These are phyloP conservation scores for Striga hermonthica DNA, from an alignment of 305 asterid species.

Conservation along the genomic window DNA sequence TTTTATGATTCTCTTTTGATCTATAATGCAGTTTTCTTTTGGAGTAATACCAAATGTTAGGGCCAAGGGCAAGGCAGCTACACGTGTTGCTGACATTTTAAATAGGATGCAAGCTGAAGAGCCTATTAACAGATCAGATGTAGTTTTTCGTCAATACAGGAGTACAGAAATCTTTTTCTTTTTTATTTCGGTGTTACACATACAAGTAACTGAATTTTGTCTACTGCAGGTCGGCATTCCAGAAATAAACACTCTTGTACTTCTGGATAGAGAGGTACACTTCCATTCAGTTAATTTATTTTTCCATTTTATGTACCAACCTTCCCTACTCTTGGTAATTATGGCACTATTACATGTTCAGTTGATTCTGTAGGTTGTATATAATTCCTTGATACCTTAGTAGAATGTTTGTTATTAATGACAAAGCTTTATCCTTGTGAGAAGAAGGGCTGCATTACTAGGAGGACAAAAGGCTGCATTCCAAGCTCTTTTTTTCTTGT, in stretches of 20 bases:
- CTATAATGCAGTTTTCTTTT: conserved; percentile 60
- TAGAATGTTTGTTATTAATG: conserved; percentile 15
- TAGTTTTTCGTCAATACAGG: conserved; percentile 33
- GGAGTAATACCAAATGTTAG: conserved; percentile 94
- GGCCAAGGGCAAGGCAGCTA: conserved; percentile 90
- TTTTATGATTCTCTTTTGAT: conserved; percentile 26
- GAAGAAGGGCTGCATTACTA: background rate
- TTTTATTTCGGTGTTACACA: conserved; percentile 5
- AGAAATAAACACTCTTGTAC: conserved; percentile 81
- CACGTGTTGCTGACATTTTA: conserved; percentile 82
- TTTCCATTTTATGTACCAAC: conserved; percentile 6
- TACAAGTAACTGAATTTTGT: conserved; percentile 27
- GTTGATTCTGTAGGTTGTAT: conserved; percentile 1
- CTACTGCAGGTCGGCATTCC: conserved; percentile 66
- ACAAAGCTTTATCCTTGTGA: background rate
- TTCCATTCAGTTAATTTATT: conserved; percentile 11
- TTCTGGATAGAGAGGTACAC: conserved; percentile 87
- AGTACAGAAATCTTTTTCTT: conserved; percentile 13
- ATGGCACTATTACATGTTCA: conserved; percentile 18
- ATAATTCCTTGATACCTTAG: conserved; percentile 17
- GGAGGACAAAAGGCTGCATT: conserved; percentile 10
- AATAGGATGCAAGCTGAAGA: conserved; percentile 90
- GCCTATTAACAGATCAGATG: conserved; percentile 74
- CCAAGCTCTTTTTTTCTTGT: too few relatives aligned
- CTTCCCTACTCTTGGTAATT: background rate